A percentile compares a stretch with the other conserved stretches of the same genome.
Evolutionary conservation across 2,329 filamentous ascomycete genomes (phyloP).

Genomic region (Rutstroemia sp.): DNA sequence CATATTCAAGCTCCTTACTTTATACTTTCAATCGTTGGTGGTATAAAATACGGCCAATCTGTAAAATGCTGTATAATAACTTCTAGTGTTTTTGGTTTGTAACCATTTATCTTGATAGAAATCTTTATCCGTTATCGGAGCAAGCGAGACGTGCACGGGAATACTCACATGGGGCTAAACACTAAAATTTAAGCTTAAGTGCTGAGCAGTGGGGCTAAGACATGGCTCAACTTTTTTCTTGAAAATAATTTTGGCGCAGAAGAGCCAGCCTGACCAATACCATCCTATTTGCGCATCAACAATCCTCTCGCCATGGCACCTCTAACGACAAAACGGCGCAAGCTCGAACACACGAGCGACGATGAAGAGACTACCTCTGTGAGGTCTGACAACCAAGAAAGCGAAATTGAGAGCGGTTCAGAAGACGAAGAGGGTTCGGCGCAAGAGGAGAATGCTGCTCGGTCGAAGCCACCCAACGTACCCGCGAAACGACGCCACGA

Average conservation of each 20-base stretch:
- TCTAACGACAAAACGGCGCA: conserved; percentile 28
- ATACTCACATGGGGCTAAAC: background rate
- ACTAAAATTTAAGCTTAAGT: conserved; percentile 12
- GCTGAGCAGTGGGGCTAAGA: background rate
- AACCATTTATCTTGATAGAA: background rate
- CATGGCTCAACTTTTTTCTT: conserved; percentile 1
- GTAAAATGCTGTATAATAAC: background rate
- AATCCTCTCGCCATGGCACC: conserved; percentile 15
- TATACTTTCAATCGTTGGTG: background rate
- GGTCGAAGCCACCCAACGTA: conserved; percentile 6
- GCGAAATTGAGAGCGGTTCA: conserved; percentile 6
- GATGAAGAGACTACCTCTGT: background rate
- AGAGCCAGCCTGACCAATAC: too few relatives aligned
- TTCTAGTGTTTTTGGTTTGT: background rate
- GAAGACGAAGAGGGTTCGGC: conserved; percentile 4
- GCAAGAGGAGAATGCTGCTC: conserved; percentile 18
- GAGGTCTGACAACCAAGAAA: conserved; percentile 1
- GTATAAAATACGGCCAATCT: background rate
- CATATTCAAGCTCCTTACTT: conserved; percentile 17
- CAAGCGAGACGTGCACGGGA: background rate
- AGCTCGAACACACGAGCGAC: conserved; percentile 23
- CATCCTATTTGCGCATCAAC: background rate
- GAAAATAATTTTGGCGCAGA: conserved; percentile 3
- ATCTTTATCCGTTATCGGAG: conserved; percentile 14
- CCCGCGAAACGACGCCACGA: conserved; percentile 16